Evolutionary conservation across 2,329 filamentous ascomycete species (phyloP).

Genomic region (Eutypella sp.): DNA sequence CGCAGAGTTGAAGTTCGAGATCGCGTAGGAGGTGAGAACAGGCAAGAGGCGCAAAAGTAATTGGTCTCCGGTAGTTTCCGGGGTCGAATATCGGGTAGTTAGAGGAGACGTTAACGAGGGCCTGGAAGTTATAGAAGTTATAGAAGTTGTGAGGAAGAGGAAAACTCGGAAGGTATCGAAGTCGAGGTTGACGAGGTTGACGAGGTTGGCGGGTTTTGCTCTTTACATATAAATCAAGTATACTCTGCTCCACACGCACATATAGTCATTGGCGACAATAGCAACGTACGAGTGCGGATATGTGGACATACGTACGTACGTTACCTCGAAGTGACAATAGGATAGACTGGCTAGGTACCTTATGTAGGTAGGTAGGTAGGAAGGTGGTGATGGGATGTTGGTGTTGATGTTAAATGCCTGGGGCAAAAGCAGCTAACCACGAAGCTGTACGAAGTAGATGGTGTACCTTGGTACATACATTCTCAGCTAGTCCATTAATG

Average conservation of each 20-base stretch:
- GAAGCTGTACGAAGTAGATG: neutral
- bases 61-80: too few species aligned
- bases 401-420: neutral
- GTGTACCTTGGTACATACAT: too few species aligned
- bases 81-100: neutral
- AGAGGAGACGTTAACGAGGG: neutral
- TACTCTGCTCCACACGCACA: too few species aligned
- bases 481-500: too few species aligned
- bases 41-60: too few species aligned
- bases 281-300: too few species aligned
- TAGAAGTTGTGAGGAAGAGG: neutral
- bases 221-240: too few species aligned
- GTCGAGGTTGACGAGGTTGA: neutral
- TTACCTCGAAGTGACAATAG: neutral
- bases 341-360: neutral
- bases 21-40: too few species aligned
- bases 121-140: neutral
- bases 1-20: neutral
- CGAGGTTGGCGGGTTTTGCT: neutral
- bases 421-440: neutral
- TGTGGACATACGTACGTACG: neutral
- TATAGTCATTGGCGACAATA: too few species aligned
- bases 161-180: neutral
- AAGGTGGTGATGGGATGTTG: neutral
- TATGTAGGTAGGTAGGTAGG: neutral